Conservation (phyloP, 805 yeast genomes). For the Sugiyamaella smithiae region DNA sequence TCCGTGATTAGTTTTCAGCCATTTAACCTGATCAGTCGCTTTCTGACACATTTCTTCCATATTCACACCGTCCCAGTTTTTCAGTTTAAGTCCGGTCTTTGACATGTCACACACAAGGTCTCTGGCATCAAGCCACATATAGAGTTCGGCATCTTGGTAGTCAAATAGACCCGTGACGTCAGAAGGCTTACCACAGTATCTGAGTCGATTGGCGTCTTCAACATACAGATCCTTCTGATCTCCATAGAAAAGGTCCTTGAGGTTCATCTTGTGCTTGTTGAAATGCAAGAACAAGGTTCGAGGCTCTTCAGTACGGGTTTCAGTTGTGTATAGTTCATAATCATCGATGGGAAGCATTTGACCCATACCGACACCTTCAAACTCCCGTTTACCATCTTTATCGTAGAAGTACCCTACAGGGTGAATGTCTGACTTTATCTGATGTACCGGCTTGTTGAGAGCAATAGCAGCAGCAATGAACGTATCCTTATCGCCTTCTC, state of each 20-base stretch:
- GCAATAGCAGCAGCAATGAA: slow-evolving; percentile 70
- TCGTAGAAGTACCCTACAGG: slow-evolving; percentile 38
- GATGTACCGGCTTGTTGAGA: slow-evolving; percentile 55
- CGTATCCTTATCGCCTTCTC: slow-evolving; percentile 84
- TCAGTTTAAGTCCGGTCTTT: slow-evolving; percentile 9
- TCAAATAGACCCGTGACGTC: slow-evolving; percentile 11
- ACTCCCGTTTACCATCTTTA: slow-evolving; percentile 31
- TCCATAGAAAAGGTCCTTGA: slow-evolving; percentile 46
- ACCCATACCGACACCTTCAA: slow-evolving; percentile 68
- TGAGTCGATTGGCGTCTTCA: slow-evolving; percentile 46
- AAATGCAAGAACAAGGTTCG: slow-evolving; percentile 55
- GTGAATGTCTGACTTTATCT: slow-evolving; percentile 40
- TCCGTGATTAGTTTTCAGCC: too few relatives aligned
- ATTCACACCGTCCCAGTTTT: slow-evolving; percentile 20
- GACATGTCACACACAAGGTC: slow-evolving; percentile 24
- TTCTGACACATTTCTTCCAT: slow-evolving; percentile 12
- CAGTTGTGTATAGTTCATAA: slow-evolving; percentile 30
- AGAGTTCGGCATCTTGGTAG: slow-evolving; percentile 21
- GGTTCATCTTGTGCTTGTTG: slow-evolving; percentile 65
- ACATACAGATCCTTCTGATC: slow-evolving; percentile 41
- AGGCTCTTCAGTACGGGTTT: slow-evolving; percentile 14
- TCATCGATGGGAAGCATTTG: slow-evolving; percentile 71
- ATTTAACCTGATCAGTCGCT: slow-evolving; percentile 13
- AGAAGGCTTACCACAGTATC: slow-evolving; percentile 50
- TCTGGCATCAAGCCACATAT: slow-evolving; percentile 22